A percentile compares a stretch with the other conserved stretches of the same genome.
Conservation (phyloP, 805 yeast species). For the Lachancea thermotolerans region DNA sequence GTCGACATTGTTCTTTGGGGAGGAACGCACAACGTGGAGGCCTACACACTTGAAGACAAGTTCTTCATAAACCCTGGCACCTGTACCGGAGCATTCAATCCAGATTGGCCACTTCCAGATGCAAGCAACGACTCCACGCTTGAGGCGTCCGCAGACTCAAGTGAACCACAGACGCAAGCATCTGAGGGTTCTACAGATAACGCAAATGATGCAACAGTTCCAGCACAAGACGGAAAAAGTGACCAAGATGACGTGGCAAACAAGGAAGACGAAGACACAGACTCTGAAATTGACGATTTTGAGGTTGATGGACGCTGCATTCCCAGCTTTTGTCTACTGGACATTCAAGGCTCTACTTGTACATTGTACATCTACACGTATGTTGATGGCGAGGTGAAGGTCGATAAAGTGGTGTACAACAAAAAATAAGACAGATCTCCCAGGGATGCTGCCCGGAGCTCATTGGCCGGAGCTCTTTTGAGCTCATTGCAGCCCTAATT, state of each 20-base stretch:
- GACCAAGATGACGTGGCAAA: constrained; percentile 24
- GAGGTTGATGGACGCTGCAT: constrained; percentile 35
- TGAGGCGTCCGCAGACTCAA: too few species aligned
- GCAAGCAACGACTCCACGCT: too few species aligned
- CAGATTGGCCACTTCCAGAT: constrained; percentile 50
- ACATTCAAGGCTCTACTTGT: constrained; percentile 72
- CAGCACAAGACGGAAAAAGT: constrained; percentile 35
- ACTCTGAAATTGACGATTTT: constrained; percentile 20
- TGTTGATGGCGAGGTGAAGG: constrained; percentile 77
- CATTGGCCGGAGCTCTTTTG: background rate
- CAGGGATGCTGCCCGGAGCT: too few species aligned
- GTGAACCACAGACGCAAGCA: too few species aligned
- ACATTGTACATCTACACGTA: constrained; percentile 81
- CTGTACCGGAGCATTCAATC: constrained; percentile 83
- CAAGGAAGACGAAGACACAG: constrained; percentile 8
- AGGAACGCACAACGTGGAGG: constrained; percentile 88
- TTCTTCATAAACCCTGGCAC: constrained; percentile 96
- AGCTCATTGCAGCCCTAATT: background rate
- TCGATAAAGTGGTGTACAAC: constrained; percentile 73
- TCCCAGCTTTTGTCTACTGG: constrained; percentile 86
- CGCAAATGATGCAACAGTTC: too few species aligned
- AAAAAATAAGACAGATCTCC: constrained; percentile 30
- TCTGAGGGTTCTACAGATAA: too few species aligned
- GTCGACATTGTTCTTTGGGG: constrained; percentile 91
- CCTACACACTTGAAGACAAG: constrained; percentile 85